phyloP scores from a whole-genome alignment of 2,329 filamentous ascomycete species.

The Graphium sp. region DNA sequence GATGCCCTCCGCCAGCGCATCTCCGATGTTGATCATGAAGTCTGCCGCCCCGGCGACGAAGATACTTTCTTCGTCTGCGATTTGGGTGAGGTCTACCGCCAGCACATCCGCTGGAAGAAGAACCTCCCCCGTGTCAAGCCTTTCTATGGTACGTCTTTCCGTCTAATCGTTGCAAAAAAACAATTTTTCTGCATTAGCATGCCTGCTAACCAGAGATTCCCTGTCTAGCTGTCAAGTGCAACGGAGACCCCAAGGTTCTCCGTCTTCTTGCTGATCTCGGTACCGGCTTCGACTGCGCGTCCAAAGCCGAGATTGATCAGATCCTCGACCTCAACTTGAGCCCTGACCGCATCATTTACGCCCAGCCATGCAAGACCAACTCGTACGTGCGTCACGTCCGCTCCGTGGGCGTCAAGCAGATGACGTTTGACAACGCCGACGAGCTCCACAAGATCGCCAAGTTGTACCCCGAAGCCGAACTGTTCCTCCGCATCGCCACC shows the following conservation, averaged over 20 bases:
- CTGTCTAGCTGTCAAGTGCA: constrained; percentile 80
- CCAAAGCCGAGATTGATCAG: constrained; percentile 91
- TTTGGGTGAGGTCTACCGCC: constrained; percentile 94
- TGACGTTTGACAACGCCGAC: constrained; percentile 98
- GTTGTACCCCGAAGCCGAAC: constrained; percentile 73
- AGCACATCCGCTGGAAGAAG: constrained; percentile 96
- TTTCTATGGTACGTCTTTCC: constrained; percentile 60
- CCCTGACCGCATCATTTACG: constrained; percentile 90
- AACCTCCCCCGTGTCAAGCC: constrained; percentile 85
- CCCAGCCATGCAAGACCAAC: constrained; percentile 98
- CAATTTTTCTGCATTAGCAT: background rate
- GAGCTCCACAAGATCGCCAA: constrained; percentile 97
- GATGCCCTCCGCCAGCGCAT: constrained; percentile 76
- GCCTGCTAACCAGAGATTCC: background rate
- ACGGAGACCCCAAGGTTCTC: constrained; percentile 81
- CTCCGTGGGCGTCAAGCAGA: constrained; percentile 75
- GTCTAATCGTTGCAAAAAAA: background rate
- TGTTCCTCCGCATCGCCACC: constrained; percentile 87
- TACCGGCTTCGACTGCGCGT: constrained; percentile 95
- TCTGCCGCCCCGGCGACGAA: constrained; percentile 82
- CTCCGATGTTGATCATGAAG: constrained; percentile 68
- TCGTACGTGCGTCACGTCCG: constrained; percentile 89
- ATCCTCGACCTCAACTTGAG: constrained; percentile 70
- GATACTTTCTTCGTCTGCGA: constrained; percentile 98
- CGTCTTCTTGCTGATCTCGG: constrained; percentile 76